Evolutionary conservation across 768 basidiomycete species (phyloP), one percentile per base, ranked within the genome.

Genomic region (Mycena floridula): DNA sequence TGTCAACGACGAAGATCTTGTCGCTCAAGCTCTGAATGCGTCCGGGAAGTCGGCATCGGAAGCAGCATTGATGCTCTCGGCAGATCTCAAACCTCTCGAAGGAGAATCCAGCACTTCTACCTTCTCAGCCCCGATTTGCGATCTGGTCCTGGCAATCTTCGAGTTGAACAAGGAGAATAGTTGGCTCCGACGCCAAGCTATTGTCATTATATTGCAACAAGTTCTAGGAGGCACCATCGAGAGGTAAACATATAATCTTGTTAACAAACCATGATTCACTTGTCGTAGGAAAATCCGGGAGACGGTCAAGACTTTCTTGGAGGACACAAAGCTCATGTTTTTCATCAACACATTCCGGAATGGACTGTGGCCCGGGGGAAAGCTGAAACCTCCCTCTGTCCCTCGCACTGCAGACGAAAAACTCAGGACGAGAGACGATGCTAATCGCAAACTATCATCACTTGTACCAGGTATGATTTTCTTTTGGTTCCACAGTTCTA

Each of bases 111-210:
- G 86, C 46, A 79, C 84, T 13, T 91, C 90, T 3, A 81, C 80
- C 2, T 98, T 98, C 61, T 90, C 92, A 2, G 82, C 85, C 0
- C 94, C 96, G 0, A 96, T 98, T 28, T 95, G 92, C 54, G 94
- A 99, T 56, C 68, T 99, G 22, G 73, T 97, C 37, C 73, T 98
- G 43, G 90, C 94, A 11, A 74, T 97, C 8, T 98, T 99, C 54
- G 94, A 96, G 61, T 77, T 98, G 15, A 83, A 96, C 65, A 92
- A 90, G 72, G 85, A 89, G 63, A 93, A 94, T 56, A 96, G 95
- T 54, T 99, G 96, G 96, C 69, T 98, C 22, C 75, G 95, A 42
- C 72, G 90, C 16, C 96, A 98, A 59, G 94, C 96, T 2, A 91
- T 96, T 53, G 88, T 98, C 12, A 90, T 98, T 42, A 93, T 98